phyloP scores from a whole-genome alignment of 345 rosid genomes.

The Trapa incisa region DNA sequence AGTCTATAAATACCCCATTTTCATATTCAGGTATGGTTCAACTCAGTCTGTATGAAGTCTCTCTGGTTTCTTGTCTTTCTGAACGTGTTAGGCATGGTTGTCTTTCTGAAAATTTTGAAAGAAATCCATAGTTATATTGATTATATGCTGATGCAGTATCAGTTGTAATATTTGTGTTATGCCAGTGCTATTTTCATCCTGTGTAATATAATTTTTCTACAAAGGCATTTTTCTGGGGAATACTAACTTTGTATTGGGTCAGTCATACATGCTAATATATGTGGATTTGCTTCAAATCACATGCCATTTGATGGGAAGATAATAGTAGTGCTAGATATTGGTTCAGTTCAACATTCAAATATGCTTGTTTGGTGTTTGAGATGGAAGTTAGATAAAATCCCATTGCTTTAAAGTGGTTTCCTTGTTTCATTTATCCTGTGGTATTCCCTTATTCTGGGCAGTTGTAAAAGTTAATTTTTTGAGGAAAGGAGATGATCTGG shows the following conservation, averaged over 20 bases:
- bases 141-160: not conserved
- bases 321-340: not conserved
- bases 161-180: not conserved
- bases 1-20: slow-evolving; percentile 69
- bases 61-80: not conserved
- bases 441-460: not conserved
- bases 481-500: too few species aligned
- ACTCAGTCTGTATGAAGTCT: not conserved
- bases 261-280: not conserved
- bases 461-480: too few species aligned
- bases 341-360: not conserved
- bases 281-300: not conserved
- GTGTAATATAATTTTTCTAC: not conserved
- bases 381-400: not conserved
- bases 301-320: not conserved
- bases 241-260: not conserved
- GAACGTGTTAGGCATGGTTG: not conserved
- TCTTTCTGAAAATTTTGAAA: not conserved
- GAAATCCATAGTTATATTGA: not conserved
- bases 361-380: not conserved
- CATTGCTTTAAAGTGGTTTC: not conserved
- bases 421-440: not conserved
- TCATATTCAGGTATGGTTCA: slow-evolving; percentile 65
- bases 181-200: not conserved
- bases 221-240: not conserved